Conservation (phyloP, 176 grass and related monocot species). For the Urochloa ruziziensis region DNA sequence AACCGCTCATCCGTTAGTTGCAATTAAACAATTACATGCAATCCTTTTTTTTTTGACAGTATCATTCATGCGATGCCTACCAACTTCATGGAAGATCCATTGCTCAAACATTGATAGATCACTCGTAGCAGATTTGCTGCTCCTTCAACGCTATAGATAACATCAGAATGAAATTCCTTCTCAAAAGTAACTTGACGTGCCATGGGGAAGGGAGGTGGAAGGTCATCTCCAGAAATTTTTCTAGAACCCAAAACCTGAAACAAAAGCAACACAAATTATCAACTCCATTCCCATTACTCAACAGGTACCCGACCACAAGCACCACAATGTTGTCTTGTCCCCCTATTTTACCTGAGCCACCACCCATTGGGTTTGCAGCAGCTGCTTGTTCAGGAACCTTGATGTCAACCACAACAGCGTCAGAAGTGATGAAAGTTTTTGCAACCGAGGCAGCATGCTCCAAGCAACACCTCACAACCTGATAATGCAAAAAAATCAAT, state of each 20-base stretch:
- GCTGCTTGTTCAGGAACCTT: slow-evolving; percentile 62
- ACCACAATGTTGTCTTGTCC: background rate
- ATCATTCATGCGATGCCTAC: background rate
- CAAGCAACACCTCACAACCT: slow-evolving; percentile 96
- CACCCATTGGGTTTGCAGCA: slow-evolving; percentile 70
- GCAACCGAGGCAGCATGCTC: slow-evolving; percentile 89
- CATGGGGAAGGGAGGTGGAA: background rate
- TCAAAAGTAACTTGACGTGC: background rate
- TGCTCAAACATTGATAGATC: too few relatives aligned
- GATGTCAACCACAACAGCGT: slow-evolving; percentile 87
- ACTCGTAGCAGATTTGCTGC: background rate
- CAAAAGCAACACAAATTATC: background rate
- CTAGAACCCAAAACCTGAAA: slow-evolving; percentile 69
- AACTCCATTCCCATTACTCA: background rate
- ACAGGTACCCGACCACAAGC: background rate
- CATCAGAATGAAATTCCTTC: background rate
- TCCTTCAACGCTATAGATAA: background rate
- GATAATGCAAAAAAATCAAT: background rate
- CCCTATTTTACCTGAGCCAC: slow-evolving; percentile 59
- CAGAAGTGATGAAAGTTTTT: slow-evolving; percentile 83
- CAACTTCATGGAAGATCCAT: background rate
- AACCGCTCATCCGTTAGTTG: background rate
- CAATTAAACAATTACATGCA: background rate
- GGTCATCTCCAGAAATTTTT: background rate
- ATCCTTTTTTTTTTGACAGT: background rate